Evolutionary conservation across 169 alveolate species (phyloP), one percentile per base, ranked within the genome.

Genomic region (Plasmodium falciparum): DNA sequence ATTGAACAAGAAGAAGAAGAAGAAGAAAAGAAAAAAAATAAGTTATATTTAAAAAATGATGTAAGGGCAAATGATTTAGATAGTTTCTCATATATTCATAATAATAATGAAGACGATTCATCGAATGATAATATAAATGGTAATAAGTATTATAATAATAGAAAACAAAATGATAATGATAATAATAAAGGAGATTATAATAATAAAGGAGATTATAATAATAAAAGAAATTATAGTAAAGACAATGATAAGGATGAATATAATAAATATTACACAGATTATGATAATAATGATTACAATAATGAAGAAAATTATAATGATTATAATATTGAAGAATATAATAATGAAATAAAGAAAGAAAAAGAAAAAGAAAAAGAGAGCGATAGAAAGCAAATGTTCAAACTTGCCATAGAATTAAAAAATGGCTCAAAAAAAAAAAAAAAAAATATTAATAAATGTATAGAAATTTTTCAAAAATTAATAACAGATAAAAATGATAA

Each of bases 331-430:
- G 29, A 52, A 2, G 47, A 39, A 39, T 0, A 33, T 50, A 58
- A 45, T 20, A 49, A 29, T 8, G 43, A 61, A n/a, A 26, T 12
- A 12, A 22, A 78, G 17, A 8, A 26, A 3, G 56, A 22, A 65
- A 20, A 15, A 15, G 56, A 65, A 52, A 50, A 22, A 20, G 50
- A 24, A n/a, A 69, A 71, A 2, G 74, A 50, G 58, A 15, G 12
- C 6, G 62, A 86, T 7, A 15, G 92, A 20, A 47, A 52, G 33
- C 61, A 49, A 7, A 22, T 72, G 24, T 86, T 86, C 58, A 54
- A 72, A 2, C 39, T 70, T 1, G 92, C 92, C 11, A 62, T 86
- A 49, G 92, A 86, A 45, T 39, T 86, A 17, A 86, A 86, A 49
- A 67, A 72, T 2, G 92, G 92, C 9, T 49, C 78, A 47, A 86